Conservation (phyloP, 2,329 filamentous ascomycete species). For the Penicillium olsonii region DNA sequence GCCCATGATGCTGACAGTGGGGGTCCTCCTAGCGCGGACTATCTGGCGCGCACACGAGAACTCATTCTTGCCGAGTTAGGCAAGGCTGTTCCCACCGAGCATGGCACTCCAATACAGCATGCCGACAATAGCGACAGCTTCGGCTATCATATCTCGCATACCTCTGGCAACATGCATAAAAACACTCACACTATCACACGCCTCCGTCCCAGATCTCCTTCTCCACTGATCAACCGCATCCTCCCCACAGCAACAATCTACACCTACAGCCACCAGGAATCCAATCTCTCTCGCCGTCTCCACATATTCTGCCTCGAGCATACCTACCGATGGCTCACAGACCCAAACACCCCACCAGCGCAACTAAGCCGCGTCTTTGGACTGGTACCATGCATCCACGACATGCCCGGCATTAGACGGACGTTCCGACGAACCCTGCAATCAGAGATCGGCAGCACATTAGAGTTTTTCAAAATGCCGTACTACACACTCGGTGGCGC, state of each 20-base stretch:
- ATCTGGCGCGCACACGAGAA: conserved; percentile 14
- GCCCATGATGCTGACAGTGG: background rate
- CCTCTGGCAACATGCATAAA: background rate
- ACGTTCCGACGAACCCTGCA: conserved; percentile 15
- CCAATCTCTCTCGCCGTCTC: conserved; percentile 70
- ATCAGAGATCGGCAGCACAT: conserved; percentile 19
- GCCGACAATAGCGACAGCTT: conserved; percentile 6
- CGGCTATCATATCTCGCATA: conserved; percentile 15
- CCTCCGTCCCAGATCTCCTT: conserved; percentile 15
- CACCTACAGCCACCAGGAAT: conserved; percentile 67
- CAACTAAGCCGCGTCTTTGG: conserved; percentile 26
- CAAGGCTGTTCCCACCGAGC: background rate
- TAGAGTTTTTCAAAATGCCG: conserved; percentile 24
- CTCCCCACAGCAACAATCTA: conserved; percentile 29
- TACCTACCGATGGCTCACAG: conserved; percentile 60
- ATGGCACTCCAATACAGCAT: background rate
- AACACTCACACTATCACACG: background rate
- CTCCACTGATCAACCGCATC: conserved; percentile 23
- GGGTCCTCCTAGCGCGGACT: background rate
- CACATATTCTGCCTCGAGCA: conserved; percentile 67
- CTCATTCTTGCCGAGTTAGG: conserved; percentile 21
- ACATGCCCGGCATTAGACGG: conserved; percentile 21
- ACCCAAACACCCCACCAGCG: conserved; percentile 19
- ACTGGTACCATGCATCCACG: conserved; percentile 27
- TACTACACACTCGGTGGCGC: conserved; percentile 59